Evolutionary conservation across 1,284 basidiomycete species (phyloP), one percentile per base, ranked within the genome.

Genomic region (Marasmius fiardii): DNA sequence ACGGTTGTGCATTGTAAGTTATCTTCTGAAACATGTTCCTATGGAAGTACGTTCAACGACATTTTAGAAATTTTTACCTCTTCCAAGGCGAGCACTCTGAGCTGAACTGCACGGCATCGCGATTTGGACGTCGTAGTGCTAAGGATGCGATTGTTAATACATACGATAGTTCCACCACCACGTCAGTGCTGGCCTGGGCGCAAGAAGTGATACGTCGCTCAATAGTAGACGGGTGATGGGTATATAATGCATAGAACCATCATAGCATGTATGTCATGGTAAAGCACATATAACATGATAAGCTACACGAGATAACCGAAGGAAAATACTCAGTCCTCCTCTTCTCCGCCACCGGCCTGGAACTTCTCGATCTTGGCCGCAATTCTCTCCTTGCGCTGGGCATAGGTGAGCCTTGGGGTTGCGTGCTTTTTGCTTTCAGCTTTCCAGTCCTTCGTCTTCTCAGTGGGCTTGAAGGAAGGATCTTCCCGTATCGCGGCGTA

Each of bases 401-500:
- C 91, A 66, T 82, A 73, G 50, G 87, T 93, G 70, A 95, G 89
- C 74, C 81, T 92, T 67, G 66, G 66, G 59, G 77, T 73, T 76
- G 83, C 85, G 83, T 83, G 81, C 74, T 95, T 94, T 70, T 82
- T 74, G 58, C 79, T 79, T 75, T 98, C 95, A 43, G 89, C 80
- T 70, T 90, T 93, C 95, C 95, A 99, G 80, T 98, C 90, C 70
- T 84, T 86, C 57, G 86, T 75, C 83, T 98, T 98, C 63, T 97
- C 93, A 47, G 93, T 90, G 51, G 94, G 88, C 73, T 90, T 88
- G 86, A 95, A 96, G 16, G 76, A 71, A 53, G 97, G 96, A 74
- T 98, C 89, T 72, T 96, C 95, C 62, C 97, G 93, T 75, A 99
- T 99, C 61, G 93, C 92, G 53, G 90, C 87, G 74, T 95, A 91